Percentiles rank a stretch among this genome's conserved stretches.
Conservation (phyloP, 805 yeast genomes). For the Candida krabiensis region DNA sequence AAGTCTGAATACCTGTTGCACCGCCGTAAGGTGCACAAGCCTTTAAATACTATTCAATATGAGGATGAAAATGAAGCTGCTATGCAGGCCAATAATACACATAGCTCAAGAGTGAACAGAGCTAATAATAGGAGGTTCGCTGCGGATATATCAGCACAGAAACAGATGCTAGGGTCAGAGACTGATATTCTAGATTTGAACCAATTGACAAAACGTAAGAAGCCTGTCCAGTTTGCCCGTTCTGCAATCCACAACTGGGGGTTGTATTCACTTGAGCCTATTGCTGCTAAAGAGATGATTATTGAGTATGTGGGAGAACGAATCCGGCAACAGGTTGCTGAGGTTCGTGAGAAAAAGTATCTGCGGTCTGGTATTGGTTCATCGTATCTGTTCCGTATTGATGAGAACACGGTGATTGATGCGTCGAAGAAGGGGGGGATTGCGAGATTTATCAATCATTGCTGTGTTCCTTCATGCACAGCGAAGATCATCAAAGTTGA, state of each 20-base stretch:
- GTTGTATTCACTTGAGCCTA: conserved; percentile 89
- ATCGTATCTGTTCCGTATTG: conserved; percentile 87
- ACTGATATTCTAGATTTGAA: conserved; percentile 80
- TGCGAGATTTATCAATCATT: conserved; percentile 94
- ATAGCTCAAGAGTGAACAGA: conserved; percentile 81
- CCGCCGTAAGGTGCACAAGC: conserved; percentile 64
- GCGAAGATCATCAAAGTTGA: conserved; percentile 96
- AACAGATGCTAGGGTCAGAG: conserved; percentile 74
- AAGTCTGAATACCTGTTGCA: conserved; percentile 82
- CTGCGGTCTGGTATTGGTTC: conserved; percentile 93
- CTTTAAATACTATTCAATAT: conserved; percentile 68
- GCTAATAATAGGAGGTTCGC: conserved; percentile 86
- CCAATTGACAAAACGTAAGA: conserved; percentile 84
- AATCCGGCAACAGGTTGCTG: conserved; percentile 91
- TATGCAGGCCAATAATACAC: conserved; percentile 37
- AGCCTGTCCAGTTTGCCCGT: conserved; percentile 94
- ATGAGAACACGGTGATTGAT: conserved; percentile 92
- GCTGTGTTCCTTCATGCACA: conserved; percentile 96
- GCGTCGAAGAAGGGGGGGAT: conserved; percentile 98
- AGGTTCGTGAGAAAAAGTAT: conserved; percentile 83
- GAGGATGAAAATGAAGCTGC: conserved; percentile 51
- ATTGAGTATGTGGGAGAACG: conserved; percentile 97
- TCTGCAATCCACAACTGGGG: conserved; percentile 99
- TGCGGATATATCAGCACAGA: conserved; percentile 83
- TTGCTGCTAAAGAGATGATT: conserved; percentile 95